A percentile compares a stretch with the other conserved stretches of the same genome.
Conservation (phyloP, 176 grass and related monocot genomes). For the Phoenix roebelenii region DNA sequence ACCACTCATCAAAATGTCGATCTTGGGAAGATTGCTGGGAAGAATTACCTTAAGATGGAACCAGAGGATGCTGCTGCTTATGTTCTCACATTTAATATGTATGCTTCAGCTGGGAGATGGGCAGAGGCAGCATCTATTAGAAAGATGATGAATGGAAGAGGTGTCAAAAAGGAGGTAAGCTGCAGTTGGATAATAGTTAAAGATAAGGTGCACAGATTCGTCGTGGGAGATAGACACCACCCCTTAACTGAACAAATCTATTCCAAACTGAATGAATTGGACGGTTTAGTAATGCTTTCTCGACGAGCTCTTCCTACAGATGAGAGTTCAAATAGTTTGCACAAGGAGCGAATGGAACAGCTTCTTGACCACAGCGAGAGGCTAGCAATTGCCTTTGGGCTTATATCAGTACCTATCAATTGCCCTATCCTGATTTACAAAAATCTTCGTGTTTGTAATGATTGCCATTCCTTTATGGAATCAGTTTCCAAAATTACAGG, state of each 20-base stretch:
- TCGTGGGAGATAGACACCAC: conserved; percentile 20
- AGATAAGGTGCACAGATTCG: conserved; percentile 16
- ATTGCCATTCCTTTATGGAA: conserved; percentile 12
- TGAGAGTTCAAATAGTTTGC: neutral
- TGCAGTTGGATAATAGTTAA: conserved; percentile 22
- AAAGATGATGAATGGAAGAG: conserved; percentile 21
- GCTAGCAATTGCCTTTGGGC: conserved; percentile 18
- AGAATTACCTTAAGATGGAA: conserved; percentile 8
- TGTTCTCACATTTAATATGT: conserved; percentile 20
- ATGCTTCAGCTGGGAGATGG: conserved; percentile 6
- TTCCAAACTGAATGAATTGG: conserved; percentile 13
- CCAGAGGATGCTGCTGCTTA: conserved; percentile 10
- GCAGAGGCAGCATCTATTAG: conserved; percentile 14
- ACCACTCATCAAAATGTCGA: conserved; percentile 11
- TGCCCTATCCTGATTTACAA: conserved; percentile 14
- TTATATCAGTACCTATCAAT: conserved; percentile 1
- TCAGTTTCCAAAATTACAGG: conserved; percentile 4
- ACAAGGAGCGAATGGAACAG: conserved; percentile 14
- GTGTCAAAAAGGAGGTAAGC: conserved; percentile 18
- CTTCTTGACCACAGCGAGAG: conserved; percentile 23
- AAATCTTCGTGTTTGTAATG: conserved; percentile 17
- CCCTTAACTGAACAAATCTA: conserved; percentile 13
- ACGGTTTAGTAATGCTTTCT: conserved; percentile 3
- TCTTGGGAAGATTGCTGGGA: conserved; percentile 9
- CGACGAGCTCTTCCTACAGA: neutral